phyloP scores from a whole-genome alignment of 2,329 filamentous ascomycete genomes.

The Epichloe sibirici region DNA sequence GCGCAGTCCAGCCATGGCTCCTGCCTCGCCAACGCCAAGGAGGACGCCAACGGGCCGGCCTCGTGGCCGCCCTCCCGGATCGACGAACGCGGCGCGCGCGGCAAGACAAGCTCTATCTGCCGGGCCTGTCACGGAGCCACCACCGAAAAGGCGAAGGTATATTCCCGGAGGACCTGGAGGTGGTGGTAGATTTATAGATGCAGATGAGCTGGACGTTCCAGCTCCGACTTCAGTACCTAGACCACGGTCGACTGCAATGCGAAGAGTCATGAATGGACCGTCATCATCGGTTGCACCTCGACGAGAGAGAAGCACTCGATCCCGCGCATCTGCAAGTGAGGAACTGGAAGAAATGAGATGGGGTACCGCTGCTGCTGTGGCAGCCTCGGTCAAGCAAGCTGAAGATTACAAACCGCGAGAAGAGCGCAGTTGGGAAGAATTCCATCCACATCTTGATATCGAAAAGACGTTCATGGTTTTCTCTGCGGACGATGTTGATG shows the following conservation, averaged over 20 bases:
- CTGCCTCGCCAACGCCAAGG: constrained; percentile 27
- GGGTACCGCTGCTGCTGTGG: constrained; percentile 78
- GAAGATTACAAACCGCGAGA: constrained; percentile 97
- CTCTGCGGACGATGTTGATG: constrained; percentile 75
- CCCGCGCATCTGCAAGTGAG: constrained; percentile 38
- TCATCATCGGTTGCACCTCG: constrained; percentile 36
- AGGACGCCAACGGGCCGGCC: constrained; percentile 31
- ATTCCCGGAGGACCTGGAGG: constrained; percentile 78
- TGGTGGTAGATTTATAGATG: constrained; percentile 71
- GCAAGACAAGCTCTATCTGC: constrained; percentile 24
- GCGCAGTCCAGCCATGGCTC: constrained; percentile 16
- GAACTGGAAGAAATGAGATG: constrained; percentile 55
- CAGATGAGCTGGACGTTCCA: constrained; percentile 50
- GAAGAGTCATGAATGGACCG: constrained; percentile 27
- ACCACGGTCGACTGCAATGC: constrained; percentile 29
- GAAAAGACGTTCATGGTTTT: constrained; percentile 69
- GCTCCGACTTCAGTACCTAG: constrained; percentile 27
- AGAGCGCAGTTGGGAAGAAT: constrained; percentile 95
- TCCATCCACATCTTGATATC: constrained; percentile 89
- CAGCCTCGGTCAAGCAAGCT: constrained; percentile 76
- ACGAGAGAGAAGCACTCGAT: constrained; percentile 45
- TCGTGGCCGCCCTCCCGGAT: constrained; percentile 33
- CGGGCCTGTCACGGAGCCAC: constrained; percentile 40
- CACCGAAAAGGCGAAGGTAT: constrained; percentile 62
- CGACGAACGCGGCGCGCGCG: constrained; percentile 29